phyloP scores from a whole-genome alignment of 2,329 filamentous ascomycete genomes.

The Alternaria metachromatica region DNA sequence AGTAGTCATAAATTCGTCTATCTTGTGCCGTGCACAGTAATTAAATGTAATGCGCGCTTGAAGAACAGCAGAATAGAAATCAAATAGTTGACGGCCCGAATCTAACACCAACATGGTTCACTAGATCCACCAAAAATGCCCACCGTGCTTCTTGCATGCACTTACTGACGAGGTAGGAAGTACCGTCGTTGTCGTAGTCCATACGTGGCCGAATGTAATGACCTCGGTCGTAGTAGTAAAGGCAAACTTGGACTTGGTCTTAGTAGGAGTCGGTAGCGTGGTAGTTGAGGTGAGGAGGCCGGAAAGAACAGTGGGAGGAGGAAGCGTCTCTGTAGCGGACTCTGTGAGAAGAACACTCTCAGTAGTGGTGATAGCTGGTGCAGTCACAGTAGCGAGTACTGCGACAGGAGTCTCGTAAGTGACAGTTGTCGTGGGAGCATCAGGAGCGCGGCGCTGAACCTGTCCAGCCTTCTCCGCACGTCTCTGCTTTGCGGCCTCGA shows the following conservation, averaged over 20 bases:
- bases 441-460: constrained; percentile 44
- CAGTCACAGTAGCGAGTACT: constrained; percentile 41
- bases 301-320: constrained; percentile 45
- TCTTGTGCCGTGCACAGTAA: not conserved
- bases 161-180: constrained; percentile 46
- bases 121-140: constrained; percentile 31
- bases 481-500: constrained; percentile 44
- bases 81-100: not conserved
- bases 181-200: constrained; percentile 43
- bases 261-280: constrained; percentile 47
- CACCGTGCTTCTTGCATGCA: constrained; percentile 44
- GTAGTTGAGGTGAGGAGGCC: constrained; percentile 42
- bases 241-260: constrained; percentile 38
- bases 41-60: not conserved
- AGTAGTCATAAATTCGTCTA: not conserved
- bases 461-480: constrained; percentile 29
- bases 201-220: constrained; percentile 44
- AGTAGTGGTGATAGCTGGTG: constrained; percentile 35
- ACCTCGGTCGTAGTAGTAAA: constrained; percentile 41
- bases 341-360: constrained; percentile 34
- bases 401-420: constrained; percentile 39
- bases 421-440: constrained; percentile 44
- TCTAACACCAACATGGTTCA: not conserved
- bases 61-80: not conserved
- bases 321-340: constrained; percentile 38